A percentile compares a stretch with the other conserved stretches of the same genome.
Evolutionary conservation across 2,329 filamentous ascomycete species (phyloP).

Genomic region (Xylaria sp.): DNA sequence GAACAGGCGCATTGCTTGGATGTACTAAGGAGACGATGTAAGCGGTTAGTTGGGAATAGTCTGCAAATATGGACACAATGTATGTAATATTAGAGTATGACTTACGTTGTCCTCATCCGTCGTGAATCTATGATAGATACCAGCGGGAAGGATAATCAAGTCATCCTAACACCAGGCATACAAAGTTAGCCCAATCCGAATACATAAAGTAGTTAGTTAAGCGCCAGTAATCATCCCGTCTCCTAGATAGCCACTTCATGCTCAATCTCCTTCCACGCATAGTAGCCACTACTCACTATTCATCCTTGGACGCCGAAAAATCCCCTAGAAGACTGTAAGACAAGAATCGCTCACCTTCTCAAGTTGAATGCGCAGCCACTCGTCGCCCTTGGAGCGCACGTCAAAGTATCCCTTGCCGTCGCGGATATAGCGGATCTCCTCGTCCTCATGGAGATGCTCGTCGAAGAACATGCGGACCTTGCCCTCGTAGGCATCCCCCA

Average conservation of each 20-base stretch:
- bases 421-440: slow-evolving; percentile 95
- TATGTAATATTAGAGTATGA: slow-evolving; percentile 41
- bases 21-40: slow-evolving; percentile 69
- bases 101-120: slow-evolving; percentile 90
- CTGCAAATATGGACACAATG: not conserved
- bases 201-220: not conserved
- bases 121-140: slow-evolving; percentile 98
- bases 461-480: slow-evolving; percentile 95
- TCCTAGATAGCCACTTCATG: not conserved
- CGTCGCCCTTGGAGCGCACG: slow-evolving; percentile 82
- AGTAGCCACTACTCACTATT: not conserved
- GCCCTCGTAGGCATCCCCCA: slow-evolving; percentile 89
- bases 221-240: not conserved
- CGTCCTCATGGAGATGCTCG: slow-evolving; percentile 97
- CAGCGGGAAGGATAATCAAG: slow-evolving; percentile 90
- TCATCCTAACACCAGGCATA: slow-evolving; percentile 65
- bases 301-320: slow-evolving; percentile 9
- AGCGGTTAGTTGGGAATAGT: slow-evolving; percentile 1
- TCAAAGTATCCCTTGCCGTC: slow-evolving; percentile 94
- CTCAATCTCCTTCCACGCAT: not conserved
- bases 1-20: slow-evolving; percentile 95
- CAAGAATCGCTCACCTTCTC: slow-evolving; percentile 70
- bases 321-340: not conserved
- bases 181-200: slow-evolving; percentile 7
- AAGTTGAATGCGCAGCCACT: slow-evolving; percentile 88